Evolutionary conservation across 78 protist species (phyloP).

Genomic region (Creolimax fragrantissima): DNA sequence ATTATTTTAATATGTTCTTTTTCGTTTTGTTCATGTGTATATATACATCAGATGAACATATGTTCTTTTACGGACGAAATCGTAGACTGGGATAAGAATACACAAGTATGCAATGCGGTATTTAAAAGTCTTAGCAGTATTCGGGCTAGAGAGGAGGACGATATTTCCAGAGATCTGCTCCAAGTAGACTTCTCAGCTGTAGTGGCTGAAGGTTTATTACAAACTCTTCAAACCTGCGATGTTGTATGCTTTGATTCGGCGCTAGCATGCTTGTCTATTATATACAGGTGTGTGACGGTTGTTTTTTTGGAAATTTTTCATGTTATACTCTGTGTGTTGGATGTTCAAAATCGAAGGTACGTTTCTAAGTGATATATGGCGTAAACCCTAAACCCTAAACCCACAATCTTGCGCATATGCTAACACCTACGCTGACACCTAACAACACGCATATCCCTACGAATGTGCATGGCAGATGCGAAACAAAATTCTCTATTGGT

Average conservation of each 20-base stretch:
- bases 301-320: neutral
- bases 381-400: too few relatives aligned
- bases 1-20: too few relatives aligned
- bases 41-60: too few relatives aligned
- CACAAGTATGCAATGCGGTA: neutral
- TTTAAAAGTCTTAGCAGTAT: neutral
- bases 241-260: neutral
- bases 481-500: neutral
- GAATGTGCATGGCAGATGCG: neutral
- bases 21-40: too few relatives aligned
- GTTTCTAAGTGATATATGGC: neutral
- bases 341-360: neutral
- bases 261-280: neutral
- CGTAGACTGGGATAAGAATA: neutral
- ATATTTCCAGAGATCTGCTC: neutral
- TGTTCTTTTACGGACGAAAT: neutral
- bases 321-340: neutral
- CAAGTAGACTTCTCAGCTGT: neutral
- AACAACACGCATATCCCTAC: neutral
- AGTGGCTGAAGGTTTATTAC: neutral
- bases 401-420: neutral
- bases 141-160: neutral
- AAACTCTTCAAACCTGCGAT: neutral
- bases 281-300: neutral
- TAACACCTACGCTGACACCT: neutral